Percentiles rank a stretch among this genome's conserved stretches.
These are phyloP conservation scores for Debaryomyces tyrocola DNA, from an alignment of 805 yeast species.

Conservation along the genomic window DNA sequence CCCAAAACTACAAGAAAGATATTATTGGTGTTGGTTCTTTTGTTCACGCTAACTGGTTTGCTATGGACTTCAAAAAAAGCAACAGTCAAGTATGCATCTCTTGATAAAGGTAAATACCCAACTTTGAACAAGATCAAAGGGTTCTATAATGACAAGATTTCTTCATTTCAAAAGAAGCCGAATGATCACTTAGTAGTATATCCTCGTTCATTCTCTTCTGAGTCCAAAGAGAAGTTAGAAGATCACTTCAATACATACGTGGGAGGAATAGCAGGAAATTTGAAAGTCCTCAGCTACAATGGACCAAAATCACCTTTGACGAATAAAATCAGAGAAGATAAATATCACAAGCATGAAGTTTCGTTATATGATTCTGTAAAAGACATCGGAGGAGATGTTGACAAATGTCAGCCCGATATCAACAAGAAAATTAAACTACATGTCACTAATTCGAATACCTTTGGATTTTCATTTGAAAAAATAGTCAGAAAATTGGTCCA, in stretches of 20 bases:
- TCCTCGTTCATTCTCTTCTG: no score
- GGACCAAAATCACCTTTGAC: background rate
- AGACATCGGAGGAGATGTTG: background rate
- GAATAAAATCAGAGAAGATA: slow-evolving; percentile 26
- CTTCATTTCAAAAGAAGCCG: background rate
- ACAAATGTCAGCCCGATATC: background rate
- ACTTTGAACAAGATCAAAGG: background rate
- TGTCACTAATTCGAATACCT: slow-evolving; percentile 1
- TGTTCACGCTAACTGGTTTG: no score
- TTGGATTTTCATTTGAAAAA: slow-evolving; percentile 4
- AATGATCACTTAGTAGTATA: no score
- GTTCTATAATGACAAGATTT: background rate
- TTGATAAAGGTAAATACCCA: background rate
- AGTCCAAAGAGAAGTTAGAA: no score
- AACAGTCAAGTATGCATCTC: no score
- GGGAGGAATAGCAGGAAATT: no score
- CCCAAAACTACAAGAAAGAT: no score
- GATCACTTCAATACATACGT: no score
- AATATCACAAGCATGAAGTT: slow-evolving; percentile 2
- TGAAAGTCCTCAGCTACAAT: background rate
- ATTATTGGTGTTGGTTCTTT: no score
- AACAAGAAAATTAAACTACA: slow-evolving; percentile 1
- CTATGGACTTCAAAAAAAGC: no score
- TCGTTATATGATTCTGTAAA: background rate
- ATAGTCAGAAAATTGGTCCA: slow-evolving; percentile 1